A percentile compares a stretch with the other conserved stretches of the same genome.
These are phyloP conservation scores for Barbarea vulgaris DNA, from an alignment of 345 rosid species.

Conservation along the genomic window DNA sequence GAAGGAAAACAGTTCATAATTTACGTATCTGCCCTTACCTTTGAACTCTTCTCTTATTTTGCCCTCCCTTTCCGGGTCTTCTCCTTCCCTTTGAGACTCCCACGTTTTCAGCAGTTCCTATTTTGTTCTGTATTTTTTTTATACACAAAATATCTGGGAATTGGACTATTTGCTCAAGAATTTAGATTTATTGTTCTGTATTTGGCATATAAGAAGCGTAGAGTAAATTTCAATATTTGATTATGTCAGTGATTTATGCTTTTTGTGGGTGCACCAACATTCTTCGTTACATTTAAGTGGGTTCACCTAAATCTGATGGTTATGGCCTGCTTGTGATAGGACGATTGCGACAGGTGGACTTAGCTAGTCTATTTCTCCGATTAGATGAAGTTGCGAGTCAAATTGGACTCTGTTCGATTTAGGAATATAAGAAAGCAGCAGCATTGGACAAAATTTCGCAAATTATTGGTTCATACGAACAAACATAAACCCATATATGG, in stretches of 20 bases:
- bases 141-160: not conserved
- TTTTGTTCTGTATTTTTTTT: not conserved
- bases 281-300: not conserved
- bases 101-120: slow-evolving; percentile 26
- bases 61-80: slow-evolving; percentile 23
- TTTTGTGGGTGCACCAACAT: not conserved
- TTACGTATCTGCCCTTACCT: not conserved
- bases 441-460: not conserved
- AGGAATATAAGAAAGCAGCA: not conserved
- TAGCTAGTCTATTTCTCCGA: not conserved
- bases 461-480: not conserved
- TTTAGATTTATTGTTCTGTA: not conserved
- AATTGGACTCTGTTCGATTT: not conserved
- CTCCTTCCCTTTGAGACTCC: slow-evolving; percentile 21
- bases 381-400: not conserved
- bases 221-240: not conserved
- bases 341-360: not conserved
- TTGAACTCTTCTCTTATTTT: slow-evolving; percentile 30
- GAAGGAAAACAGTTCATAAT: not conserved
- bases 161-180: not conserved
- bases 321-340: not conserved
- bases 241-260: not conserved
- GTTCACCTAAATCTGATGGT: slow-evolving; percentile 19
- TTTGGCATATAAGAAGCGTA: not conserved
- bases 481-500: not conserved